Percentiles rank a stretch among this genome's conserved stretches.
Evolutionary conservation across 2,329 filamentous ascomycete genomes (phyloP).

Genomic region (Botrytis porri): DNA sequence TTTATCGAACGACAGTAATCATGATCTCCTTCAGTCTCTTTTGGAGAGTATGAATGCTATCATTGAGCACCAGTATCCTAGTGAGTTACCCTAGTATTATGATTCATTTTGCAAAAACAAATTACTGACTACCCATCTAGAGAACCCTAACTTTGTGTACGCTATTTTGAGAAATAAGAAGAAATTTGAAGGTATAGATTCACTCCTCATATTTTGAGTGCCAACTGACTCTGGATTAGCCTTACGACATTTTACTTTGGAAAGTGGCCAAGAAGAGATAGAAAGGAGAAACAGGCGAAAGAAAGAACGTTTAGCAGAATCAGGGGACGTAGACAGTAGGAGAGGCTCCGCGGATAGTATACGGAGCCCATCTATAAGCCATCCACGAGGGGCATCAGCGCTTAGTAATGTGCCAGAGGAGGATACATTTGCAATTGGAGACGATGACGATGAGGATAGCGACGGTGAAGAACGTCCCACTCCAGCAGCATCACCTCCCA

Average conservation of each 20-base stretch:
- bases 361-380: slow-evolving; percentile 57
- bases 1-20: slow-evolving; percentile 87
- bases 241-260: slow-evolving; percentile 81
- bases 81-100: slow-evolving; percentile 47
- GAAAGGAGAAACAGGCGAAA: slow-evolving; percentile 70
- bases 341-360: slow-evolving; percentile 65
- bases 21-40: slow-evolving; percentile 73
- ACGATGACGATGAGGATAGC: slow-evolving; percentile 63
- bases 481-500: slow-evolving; percentile 61
- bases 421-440: slow-evolving; percentile 85
- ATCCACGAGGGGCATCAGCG: slow-evolving; percentile 52
- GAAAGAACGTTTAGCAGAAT: slow-evolving; percentile 59
- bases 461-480: slow-evolving; percentile 52
- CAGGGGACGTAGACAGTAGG: slow-evolving; percentile 44
- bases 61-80: slow-evolving; percentile 80
- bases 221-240: slow-evolving; percentile 41
- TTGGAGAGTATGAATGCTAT: slow-evolving; percentile 88
- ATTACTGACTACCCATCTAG: slow-evolving; percentile 35
- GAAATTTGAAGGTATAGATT: slow-evolving; percentile 61
- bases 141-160: slow-evolving; percentile 79
- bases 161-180: slow-evolving; percentile 76
- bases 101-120: not conserved
- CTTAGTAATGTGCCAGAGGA: slow-evolving; percentile 73
- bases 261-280: slow-evolving; percentile 88
- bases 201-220: slow-evolving; percentile 6